Base-by-base conservation (phyloP, 2,329 filamentous ascomycete genomes). In the Truncatella angustata region DNA sequence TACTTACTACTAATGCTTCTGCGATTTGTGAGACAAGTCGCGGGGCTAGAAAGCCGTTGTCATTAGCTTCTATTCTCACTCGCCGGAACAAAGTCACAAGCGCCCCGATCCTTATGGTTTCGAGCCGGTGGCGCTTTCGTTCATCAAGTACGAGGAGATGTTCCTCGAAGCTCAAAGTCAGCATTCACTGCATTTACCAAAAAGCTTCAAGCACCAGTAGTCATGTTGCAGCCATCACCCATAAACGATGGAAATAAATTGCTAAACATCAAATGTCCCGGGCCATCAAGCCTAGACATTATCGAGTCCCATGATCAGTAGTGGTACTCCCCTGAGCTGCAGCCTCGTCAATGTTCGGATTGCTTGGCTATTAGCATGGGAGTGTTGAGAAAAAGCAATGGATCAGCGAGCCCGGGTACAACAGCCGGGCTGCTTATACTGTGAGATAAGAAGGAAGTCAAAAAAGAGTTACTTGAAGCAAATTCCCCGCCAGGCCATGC, bases 221-320 rank as follows among this genome's bases (percentile, higher is more conserved):
- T n/a, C 40, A n/a, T 43, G 18, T 4, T 20, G 5, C 43, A 32
- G n/a, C 21, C 21, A 14, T 16, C 12, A 21, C 18, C 7, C 23
- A 18, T 24, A n/a, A n/a, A n/a, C n/a, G n/a, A n/a, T n/a, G n/a
- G n/a, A n/a, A n/a, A n/a, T n/a, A n/a, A n/a, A n/a, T n/a, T n/a
- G n/a, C n/a, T n/a, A n/a, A n/a, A n/a, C n/a, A n/a, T n/a, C n/a
- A n/a, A n/a, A n/a, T n/a, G n/a, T 20, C 28, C 44, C 28, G 14
- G 18, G 37, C 30, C 16, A 5, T 50, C 35, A 16, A 50, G 16
- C 47, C 47, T 50, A 23, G 47, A 9, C n/a, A 36, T 24, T 42
- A 50, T 49, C 28, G 36, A 50, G 47, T 50, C 47, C 42, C 47
- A 50, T 50, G 47, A 42, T 50, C 47, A 18, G 37, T 4, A 21